A percentile compares a stretch with the other conserved stretches of the same genome.
Evolutionary conservation across 2,329 filamentous ascomycete species (phyloP).

Genomic region (Teratosphaeriaceae sp.): DNA sequence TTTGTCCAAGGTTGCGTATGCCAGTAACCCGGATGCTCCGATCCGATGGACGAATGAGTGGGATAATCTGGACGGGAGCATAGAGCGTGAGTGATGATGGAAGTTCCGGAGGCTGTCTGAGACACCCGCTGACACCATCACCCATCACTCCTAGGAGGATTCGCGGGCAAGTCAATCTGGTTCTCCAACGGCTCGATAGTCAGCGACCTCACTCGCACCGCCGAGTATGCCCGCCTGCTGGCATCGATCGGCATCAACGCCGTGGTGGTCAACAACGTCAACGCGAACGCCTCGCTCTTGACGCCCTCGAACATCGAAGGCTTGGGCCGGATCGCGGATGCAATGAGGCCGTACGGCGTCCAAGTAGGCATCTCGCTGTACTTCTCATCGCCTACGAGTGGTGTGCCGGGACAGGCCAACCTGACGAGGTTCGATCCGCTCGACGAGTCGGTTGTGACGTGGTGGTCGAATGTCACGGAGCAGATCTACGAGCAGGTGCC

Average conservation of each 20-base stretch:
- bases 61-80: slow-evolving; percentile 63
- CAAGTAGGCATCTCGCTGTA: slow-evolving; percentile 60
- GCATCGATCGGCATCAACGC: slow-evolving; percentile 62
- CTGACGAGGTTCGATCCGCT: slow-evolving; percentile 57
- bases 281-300: slow-evolving; percentile 56
- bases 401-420: slow-evolving; percentile 37
- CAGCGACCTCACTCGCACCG: slow-evolving; percentile 53
- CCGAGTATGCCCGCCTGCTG: slow-evolving; percentile 58
- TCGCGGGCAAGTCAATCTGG: slow-evolving; percentile 62
- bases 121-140: too few species aligned
- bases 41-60: slow-evolving; percentile 68
- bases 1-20: slow-evolving; percentile 41
- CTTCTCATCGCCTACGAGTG: slow-evolving; percentile 59
- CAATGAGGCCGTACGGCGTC: slow-evolving; percentile 61
- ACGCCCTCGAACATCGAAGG: slow-evolving; percentile 54
- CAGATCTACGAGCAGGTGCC: slow-evolving; percentile 56
- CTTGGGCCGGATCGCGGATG: slow-evolving; percentile 55
- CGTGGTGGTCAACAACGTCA: slow-evolving; percentile 65
- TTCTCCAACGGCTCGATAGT: slow-evolving; percentile 52
- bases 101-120: too few species aligned
- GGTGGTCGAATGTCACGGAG: slow-evolving; percentile 56
- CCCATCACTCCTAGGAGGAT: too few species aligned
- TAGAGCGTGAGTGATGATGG: too few species aligned
- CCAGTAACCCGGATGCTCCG: slow-evolving; percentile 52
- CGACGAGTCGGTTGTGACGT: slow-evolving; percentile 51